Evolutionary conservation across 108 stramenopile species (phyloP).

Genomic region (Stephanodiscus minutulus): DNA sequence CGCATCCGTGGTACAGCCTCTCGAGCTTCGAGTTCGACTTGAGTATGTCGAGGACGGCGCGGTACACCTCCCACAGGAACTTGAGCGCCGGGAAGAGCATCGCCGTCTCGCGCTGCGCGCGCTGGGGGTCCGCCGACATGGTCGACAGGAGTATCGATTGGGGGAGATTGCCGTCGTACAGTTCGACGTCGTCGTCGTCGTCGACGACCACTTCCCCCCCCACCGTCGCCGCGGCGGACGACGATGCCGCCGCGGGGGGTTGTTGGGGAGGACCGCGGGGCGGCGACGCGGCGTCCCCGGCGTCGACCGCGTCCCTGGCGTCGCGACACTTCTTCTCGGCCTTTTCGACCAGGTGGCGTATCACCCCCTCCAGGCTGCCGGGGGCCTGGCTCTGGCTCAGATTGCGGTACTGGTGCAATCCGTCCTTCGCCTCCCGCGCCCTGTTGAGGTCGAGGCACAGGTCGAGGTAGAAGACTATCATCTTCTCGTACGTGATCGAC

Average conservation of each 20-base stretch:
- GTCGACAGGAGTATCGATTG: constrained; percentile 92
- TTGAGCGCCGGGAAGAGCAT: constrained; percentile 93
- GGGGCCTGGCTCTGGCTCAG: constrained; percentile 92
- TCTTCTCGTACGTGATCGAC: constrained; percentile 93
- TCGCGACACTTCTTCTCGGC: constrained; percentile 77
- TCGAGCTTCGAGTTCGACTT: constrained; percentile 93
- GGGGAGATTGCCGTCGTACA: constrained; percentile 81
- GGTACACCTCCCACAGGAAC: constrained; percentile 98
- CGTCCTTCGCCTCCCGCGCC: constrained; percentile 95
- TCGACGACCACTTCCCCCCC: constrained; percentile 5
- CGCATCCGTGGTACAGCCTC: constrained; percentile 91
- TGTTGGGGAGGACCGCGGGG: too few species aligned
- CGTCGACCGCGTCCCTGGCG: constrained; percentile 77
- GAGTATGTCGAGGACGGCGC: constrained; percentile 94
- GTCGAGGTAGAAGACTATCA: constrained; percentile 92
- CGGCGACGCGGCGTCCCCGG: too few species aligned
- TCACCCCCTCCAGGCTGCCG: constrained; percentile 92
- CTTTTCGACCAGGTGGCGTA: constrained; percentile 84
- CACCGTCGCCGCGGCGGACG: constrained; percentile 32
- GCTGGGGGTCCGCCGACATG: constrained; percentile 92
- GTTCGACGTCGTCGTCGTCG: constrained; percentile 78
- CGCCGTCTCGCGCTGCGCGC: constrained; percentile 88
- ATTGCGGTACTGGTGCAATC: constrained; percentile 97
- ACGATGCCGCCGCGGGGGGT: constrained; percentile 39
- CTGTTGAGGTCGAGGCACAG: constrained; percentile 90